A percentile compares a stretch with the other conserved stretches of the same genome.
phyloP scores from a whole-genome alignment of 73 alveolate species.

The Paramecium sonneborni region DNA sequence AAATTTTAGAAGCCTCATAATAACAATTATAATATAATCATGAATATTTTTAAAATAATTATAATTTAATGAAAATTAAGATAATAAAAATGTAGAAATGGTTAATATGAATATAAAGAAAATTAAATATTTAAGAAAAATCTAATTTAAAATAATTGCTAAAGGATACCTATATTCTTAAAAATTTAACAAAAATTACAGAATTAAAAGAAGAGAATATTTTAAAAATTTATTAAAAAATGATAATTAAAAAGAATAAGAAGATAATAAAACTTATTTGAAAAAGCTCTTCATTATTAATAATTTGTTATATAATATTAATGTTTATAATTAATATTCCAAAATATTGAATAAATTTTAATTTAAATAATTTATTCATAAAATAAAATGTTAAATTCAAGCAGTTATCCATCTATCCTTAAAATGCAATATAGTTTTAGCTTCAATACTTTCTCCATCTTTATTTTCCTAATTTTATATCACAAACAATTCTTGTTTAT shows the following conservation, averaged over 20 bases:
- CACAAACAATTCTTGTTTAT: neutral
- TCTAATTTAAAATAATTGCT: neutral
- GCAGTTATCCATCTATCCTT: neutral
- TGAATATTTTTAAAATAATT: no score
- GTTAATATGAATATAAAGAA: neutral
- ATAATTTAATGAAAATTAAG: no score
- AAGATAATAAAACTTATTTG: neutral
- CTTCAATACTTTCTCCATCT: neutral
- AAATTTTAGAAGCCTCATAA: constrained; percentile 34
- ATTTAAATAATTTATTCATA: no score
- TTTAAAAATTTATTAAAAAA: neutral
- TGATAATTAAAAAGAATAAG: neutral
- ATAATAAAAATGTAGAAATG: neutral
- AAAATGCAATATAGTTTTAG: neutral
- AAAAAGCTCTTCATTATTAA: neutral
- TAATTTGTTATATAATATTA: neutral
- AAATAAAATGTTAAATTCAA: neutral
- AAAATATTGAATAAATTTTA: neutral
- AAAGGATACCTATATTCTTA: neutral
- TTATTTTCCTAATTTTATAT: constrained; percentile 1
- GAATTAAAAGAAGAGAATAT: constrained; percentile 2
- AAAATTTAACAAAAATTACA: neutral
- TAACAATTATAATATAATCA: constrained; percentile 38
- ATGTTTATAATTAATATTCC: neutral
- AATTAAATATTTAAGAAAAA: neutral